Conservation (phyloP, 306 rosid species). For the Fragaria nilgerrensis region DNA sequence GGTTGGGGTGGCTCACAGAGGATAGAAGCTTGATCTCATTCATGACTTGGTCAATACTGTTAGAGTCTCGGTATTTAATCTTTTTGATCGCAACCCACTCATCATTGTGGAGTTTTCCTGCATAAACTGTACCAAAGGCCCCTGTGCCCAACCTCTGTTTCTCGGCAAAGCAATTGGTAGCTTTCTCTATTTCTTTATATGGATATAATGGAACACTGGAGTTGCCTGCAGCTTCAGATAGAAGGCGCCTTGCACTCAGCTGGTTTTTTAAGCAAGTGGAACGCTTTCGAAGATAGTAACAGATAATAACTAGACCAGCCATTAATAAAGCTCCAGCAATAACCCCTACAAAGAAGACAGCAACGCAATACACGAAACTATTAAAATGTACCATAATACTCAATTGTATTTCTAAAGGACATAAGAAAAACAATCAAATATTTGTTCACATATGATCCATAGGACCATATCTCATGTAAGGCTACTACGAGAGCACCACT, state of each 20-base stretch:
- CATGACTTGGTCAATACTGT: conserved; percentile 85
- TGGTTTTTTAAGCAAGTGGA: conserved; percentile 59
- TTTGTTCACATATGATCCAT: background rate
- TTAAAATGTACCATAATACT: background rate
- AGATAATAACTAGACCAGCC: conserved; percentile 45
- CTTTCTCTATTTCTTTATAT: conserved; percentile 72
- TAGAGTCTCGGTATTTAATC: conserved; percentile 74
- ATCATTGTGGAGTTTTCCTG: conserved; percentile 72
- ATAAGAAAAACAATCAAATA: background rate
- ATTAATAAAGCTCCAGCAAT: conserved; percentile 50
- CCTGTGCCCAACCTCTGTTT: conserved; percentile 85
- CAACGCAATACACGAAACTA: conserved; percentile 15
- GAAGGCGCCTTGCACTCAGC: conserved; percentile 60
- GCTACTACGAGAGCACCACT: background rate
- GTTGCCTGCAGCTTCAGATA: conserved; percentile 80
- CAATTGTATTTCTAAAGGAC: background rate
- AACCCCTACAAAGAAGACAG: conserved; percentile 43
- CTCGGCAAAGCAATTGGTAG: conserved; percentile 76
- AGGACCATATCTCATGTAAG: conserved; percentile 4
- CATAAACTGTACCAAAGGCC: conserved; percentile 90
- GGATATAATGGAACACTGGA: conserved; percentile 71
- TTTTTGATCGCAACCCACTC: conserved; percentile 86
- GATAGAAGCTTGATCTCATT: conserved; percentile 95
- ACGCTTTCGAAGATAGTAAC: conserved; percentile 62
- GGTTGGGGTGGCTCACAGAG: conserved; percentile 88